Percentiles rank a stretch among this genome's conserved stretches.
These are phyloP conservation scores for Pestalotiopsis sp. DNA, from an alignment of 2,329 filamentous ascomycete genomes.

Conservation along the genomic window DNA sequence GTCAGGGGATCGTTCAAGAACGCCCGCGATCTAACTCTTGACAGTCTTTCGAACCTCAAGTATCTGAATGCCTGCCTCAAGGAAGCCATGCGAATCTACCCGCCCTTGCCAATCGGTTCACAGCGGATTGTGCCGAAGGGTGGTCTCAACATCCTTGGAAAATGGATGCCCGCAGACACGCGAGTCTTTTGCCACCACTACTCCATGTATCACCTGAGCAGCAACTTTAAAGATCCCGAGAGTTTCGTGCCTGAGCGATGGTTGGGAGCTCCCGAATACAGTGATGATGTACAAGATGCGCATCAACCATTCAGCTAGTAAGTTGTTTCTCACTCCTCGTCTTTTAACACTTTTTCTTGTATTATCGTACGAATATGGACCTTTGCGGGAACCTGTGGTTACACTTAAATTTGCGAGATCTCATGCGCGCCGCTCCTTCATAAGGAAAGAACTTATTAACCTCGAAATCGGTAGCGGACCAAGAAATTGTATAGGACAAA, in stretches of 20 bases:
- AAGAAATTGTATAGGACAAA: conserved; percentile 25
- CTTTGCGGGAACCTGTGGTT: background rate
- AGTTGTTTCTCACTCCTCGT: background rate
- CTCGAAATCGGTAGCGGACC: conserved; percentile 11
- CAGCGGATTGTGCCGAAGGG: conserved; percentile 27
- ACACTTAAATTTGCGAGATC: background rate
- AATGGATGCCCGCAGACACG: conserved; percentile 22
- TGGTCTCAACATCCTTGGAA: conserved; percentile 19
- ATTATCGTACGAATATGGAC: background rate
- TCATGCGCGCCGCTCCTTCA: background rate
- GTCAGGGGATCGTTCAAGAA: conserved; percentile 25
- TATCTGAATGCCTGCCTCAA: conserved; percentile 30
- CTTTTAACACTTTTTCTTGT: background rate
- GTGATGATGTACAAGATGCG: conserved; percentile 16
- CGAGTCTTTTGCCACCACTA: conserved; percentile 21
- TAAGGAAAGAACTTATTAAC: background rate
- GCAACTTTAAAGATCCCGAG: conserved; percentile 18
- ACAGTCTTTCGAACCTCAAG: conserved; percentile 20
- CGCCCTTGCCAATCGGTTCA: conserved; percentile 22
- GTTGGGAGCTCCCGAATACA: conserved; percentile 19
- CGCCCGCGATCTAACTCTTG: conserved; percentile 29
- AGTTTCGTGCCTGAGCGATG: conserved; percentile 22
- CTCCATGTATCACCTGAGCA: conserved; percentile 18
- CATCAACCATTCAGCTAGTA: conserved; percentile 21
- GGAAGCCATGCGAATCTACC: conserved; percentile 27